These are phyloP conservation scores for Begonia peltatifolia DNA, from an alignment of 306 rosid species.

Conservation along the genomic window DNA sequence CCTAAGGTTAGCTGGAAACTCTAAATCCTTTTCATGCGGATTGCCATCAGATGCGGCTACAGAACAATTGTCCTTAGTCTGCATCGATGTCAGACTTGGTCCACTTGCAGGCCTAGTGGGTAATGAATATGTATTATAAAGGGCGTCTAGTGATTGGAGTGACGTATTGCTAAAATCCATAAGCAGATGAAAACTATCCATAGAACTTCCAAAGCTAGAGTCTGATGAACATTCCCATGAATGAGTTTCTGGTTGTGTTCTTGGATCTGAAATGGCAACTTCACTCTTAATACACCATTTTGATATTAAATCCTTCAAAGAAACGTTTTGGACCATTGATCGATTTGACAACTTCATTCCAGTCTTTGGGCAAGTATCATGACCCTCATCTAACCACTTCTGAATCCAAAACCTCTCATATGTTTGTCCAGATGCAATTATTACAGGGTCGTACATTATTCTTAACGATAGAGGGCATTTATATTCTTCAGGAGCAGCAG, in stretches of 20 bases:
- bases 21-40: conserved; percentile 23
- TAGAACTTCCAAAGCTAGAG: conserved; percentile 65
- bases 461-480: conserved; percentile 61
- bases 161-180: conserved; percentile 55
- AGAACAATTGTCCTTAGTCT: conserved; percentile 17
- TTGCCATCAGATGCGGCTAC: conserved; percentile 16
- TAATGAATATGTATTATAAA: conserved; percentile 37
- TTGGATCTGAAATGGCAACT: conserved; percentile 47
- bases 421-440: conserved; percentile 66
- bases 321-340: conserved; percentile 39
- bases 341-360: conserved; percentile 24
- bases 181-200: conserved; percentile 47
- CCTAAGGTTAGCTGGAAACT: conserved; percentile 35
- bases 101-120: conserved; percentile 17
- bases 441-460: conserved; percentile 86
- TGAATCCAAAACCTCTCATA: conserved; percentile 78
- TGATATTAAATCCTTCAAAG: conserved; percentile 50
- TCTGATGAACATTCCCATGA: conserved; percentile 35
- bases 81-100: conserved; percentile 18
- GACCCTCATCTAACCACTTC: conserved; percentile 79
- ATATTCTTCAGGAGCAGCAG: conserved; percentile 45
- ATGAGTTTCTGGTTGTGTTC: conserved; percentile 17
- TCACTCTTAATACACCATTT: conserved; percentile 51
- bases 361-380: conserved; percentile 60
- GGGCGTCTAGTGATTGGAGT: conserved; percentile 45